phyloP scores from a whole-genome alignment of 768 basidiomycete species.

The Mycena epipterygia region DNA sequence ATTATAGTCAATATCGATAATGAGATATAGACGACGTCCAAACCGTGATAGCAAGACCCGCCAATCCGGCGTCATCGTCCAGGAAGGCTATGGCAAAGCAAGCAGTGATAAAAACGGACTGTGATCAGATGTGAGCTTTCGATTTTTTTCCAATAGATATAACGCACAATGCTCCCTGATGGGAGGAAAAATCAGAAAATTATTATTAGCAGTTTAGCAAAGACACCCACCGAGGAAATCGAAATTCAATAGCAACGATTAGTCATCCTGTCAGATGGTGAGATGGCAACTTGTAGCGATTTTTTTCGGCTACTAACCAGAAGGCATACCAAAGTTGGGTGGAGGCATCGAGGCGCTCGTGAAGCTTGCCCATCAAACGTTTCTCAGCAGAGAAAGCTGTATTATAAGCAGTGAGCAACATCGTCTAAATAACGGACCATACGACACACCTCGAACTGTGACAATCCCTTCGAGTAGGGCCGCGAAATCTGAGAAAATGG shows the following conservation, averaged over 20 bases:
- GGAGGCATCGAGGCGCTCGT: constrained; percentile 81
- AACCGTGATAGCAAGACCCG: constrained; percentile 57
- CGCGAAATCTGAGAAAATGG: constrained; percentile 87
- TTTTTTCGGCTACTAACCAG: constrained; percentile 64
- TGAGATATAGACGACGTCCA: constrained; percentile 44
- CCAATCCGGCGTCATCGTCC: constrained; percentile 66
- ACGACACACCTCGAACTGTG: constrained; percentile 64
- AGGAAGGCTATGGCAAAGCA: constrained; percentile 79
- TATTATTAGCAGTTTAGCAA: not conserved
- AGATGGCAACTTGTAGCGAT: constrained; percentile 79
- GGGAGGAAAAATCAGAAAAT: constrained; percentile 5
- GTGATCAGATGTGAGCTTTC: not conserved
- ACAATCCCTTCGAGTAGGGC: constrained; percentile 91
- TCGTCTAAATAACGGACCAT: constrained; percentile 55
- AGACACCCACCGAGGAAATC: constrained; percentile 23
- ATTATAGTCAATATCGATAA: constrained; percentile 52
- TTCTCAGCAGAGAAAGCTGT: constrained; percentile 84
- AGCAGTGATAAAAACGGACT: constrained; percentile 79
- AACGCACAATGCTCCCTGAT: constrained; percentile 22
- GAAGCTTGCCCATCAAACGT: constrained; percentile 81
- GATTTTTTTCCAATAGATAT: not conserved
- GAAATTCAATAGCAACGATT: constrained; percentile 30
- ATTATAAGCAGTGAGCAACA: constrained; percentile 68
- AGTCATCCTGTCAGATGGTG: constrained; percentile 51
- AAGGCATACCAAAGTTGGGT: constrained; percentile 82